Conservation (phyloP, 208 protist genomes). For the Herpetomonas samuelpessoai region DNA sequence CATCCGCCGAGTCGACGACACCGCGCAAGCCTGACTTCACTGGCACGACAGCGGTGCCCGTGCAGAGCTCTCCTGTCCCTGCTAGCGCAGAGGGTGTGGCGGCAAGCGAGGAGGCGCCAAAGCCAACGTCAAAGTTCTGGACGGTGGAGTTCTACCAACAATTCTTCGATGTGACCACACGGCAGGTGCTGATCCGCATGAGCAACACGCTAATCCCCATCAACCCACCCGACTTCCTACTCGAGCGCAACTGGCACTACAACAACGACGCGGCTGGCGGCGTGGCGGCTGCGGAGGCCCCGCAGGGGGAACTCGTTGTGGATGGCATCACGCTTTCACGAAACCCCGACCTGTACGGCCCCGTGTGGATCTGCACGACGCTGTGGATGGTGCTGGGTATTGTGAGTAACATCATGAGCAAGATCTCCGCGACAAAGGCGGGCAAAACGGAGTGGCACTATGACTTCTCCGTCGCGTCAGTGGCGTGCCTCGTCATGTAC, state of each 20-base stretch:
- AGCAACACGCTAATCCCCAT: slow-evolving; percentile 64
- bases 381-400: slow-evolving; percentile 87
- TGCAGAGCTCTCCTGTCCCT: background rate
- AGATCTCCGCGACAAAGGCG: slow-evolving; percentile 43
- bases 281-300: slow-evolving; percentile 1
- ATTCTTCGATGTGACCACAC: slow-evolving; percentile 90
- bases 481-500: slow-evolving; percentile 79
- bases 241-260: slow-evolving; percentile 75
- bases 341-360: slow-evolving; percentile 87
- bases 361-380: slow-evolving; percentile 90
- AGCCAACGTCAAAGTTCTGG: slow-evolving; percentile 69
- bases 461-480: slow-evolving; percentile 70
- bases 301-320: slow-evolving; percentile 28
- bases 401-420: slow-evolving; percentile 78
- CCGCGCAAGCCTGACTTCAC: slow-evolving; percentile 9
- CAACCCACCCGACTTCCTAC: slow-evolving; percentile 79
- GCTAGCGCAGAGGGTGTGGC: slow-evolving; percentile 5
- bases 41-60: background rate
- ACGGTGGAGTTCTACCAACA: slow-evolving; percentile 85
- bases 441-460: slow-evolving; percentile 52
- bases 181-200: slow-evolving; percentile 71
- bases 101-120: slow-evolving; percentile 1
- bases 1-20: slow-evolving; percentile 3
- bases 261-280: slow-evolving; percentile 8
- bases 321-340: slow-evolving; percentile 44